Percentiles rank a stretch among this genome's conserved stretches.
phyloP scores from a whole-genome alignment of 116 monocot species.

The Dioscorea cayenensis region DNA sequence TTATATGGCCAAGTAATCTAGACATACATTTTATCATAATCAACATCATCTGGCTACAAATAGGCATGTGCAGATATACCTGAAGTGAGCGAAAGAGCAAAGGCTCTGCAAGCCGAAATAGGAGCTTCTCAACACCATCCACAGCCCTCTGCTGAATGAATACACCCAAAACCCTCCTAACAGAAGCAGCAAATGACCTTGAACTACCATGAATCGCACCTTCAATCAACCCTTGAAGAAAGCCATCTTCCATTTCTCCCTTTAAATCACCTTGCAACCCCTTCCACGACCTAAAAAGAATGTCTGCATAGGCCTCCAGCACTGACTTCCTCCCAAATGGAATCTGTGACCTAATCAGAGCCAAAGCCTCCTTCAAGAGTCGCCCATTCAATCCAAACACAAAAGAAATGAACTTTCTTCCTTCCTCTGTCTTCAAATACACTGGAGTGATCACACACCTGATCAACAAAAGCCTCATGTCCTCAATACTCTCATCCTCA shows the following conservation, averaged over 20 bases:
- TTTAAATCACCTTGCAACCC: slow-evolving; percentile 29
- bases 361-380: slow-evolving; percentile 62
- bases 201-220: slow-evolving; percentile 60
- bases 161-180: slow-evolving; percentile 64
- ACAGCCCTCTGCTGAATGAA: slow-evolving; percentile 68
- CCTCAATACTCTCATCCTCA: slow-evolving; percentile 77
- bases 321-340: slow-evolving; percentile 81
- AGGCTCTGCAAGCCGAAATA: slow-evolving; percentile 75
- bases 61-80: slow-evolving; percentile 21
- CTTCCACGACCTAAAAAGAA: slow-evolving; percentile 86
- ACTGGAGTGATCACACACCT: slow-evolving; percentile 69
- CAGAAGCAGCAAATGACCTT: slow-evolving; percentile 42
- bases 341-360: slow-evolving; percentile 71
- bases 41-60: background rate
- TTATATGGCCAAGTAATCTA: too few relatives aligned
- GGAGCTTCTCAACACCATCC: slow-evolving; percentile 79
- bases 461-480: slow-evolving; percentile 58
- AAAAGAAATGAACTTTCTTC: slow-evolving; percentile 60
- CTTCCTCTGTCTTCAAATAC: slow-evolving; percentile 81
- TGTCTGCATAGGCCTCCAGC: slow-evolving; percentile 72
- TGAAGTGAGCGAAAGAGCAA: slow-evolving; percentile 92
- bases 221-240: slow-evolving; percentile 81
- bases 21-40: background rate
- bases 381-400: slow-evolving; percentile 49
- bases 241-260: slow-evolving; percentile 64